Evolutionary conservation across 2,329 filamentous ascomycete species (phyloP), one percentile per base, ranked within the genome.

Genomic region (Beauveria bassiana): DNA sequence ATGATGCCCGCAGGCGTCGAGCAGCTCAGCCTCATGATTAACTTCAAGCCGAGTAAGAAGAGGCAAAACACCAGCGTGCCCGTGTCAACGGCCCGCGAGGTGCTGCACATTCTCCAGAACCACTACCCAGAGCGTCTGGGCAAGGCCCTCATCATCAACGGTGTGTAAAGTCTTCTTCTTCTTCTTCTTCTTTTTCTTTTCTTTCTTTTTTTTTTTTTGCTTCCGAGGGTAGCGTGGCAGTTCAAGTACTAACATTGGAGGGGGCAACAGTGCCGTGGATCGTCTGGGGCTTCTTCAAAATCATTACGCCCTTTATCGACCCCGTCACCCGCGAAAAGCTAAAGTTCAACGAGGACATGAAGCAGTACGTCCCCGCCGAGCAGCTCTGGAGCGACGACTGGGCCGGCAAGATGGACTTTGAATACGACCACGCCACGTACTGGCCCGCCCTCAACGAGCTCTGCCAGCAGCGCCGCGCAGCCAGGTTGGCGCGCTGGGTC

Each of bases 271-370:
- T 96, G 54, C 93, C 93, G 0, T 97, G 91, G 86, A 83, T 96
- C 65, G 90, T 98, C 64, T 88, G 85, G 74, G 90, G 90, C 56
- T 99, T 99, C 82, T 96, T 98, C 82, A 97, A 96, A 76, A 79
- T 97, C 69, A 93, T 99, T 76, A 92, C 86, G 5, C 92, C 93
- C 45, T 97, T 99, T 76, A 96, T 99, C 76, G 95, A 99, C 75
- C 95, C 95, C 8, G 79, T 93, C 69, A 99, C 95, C 10, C 86
- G 90, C 62, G 87, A 95, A 70, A 99, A 99, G 81, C 87, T 99
- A 78, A 96, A 95, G 78, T 97, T 96, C 82, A 97, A 98, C 79
- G 92, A 96, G 74, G 89, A 96, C 71, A 87, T 96, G 79, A 82
- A 82, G 67, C 80, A 89, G 67, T 91, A 92, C 72, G 88, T 99